Base-by-base conservation (phyloP, 2,329 filamentous ascomycete genomes). In the Trichoderma sp. region DNA sequence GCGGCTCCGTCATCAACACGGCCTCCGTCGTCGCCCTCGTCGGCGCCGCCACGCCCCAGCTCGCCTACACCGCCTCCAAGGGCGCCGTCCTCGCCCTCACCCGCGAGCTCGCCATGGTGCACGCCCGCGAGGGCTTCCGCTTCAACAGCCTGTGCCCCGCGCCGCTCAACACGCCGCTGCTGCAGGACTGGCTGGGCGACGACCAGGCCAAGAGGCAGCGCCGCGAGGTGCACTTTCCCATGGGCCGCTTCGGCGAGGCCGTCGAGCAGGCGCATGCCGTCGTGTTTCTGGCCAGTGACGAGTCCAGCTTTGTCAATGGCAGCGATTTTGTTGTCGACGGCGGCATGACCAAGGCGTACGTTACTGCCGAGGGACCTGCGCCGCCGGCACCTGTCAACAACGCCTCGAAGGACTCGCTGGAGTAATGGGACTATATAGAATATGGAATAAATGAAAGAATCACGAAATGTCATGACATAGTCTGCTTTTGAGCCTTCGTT, bases 251-350 rank as follows among this genome's bases (percentile, higher is more conserved):
- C 73, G 93, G 93, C 57, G 93, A 97, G 82, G 91, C 93, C n/a
- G 81, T 97, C 67, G 93, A 97, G 82, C 93, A 96, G 81, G 93
- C 93, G 0, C 90, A 96, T 68, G 93, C 91, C 7, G 93, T 96
- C 0, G 75, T 97, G 7, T 96, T 96, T 80, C 79, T 96, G 67
- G 92, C 92, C 9, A 93, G 89, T 69, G 92, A 96, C 71, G 92
- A 96, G 81, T 88, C 89, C 73, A 92, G 90, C 81, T 96, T 96
- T 72, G 90, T 96, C 73, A 96, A 95, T 69, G 93, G 91, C 12
- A 90, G 88, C 66, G 95, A 98, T 75, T 96, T 98, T 80, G 90
- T 96, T 5, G 93, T 98, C 28, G 95, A 99, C 73, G 95, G 95
- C 66, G 94, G 94, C 67, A 92, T 99, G 91, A 94, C 88, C 73